Evolutionary conservation across 257 asterid genomes (phyloP), one percentile per base, ranked within the genome.

Genomic region (Lycium barbarum): DNA sequence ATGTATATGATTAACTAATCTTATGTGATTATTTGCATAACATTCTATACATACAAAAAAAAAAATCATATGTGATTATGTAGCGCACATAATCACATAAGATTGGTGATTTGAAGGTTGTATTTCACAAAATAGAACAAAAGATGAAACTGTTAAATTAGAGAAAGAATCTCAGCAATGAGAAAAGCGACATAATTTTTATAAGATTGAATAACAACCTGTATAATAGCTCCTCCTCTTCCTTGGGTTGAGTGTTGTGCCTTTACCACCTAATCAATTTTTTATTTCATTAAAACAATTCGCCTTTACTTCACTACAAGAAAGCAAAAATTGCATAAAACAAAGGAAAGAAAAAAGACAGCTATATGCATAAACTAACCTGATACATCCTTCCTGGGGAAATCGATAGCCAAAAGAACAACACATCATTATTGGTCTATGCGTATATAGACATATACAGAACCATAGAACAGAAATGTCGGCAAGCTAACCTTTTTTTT

Each of bases 161-260:
- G 38, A 76, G 63, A 76, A 35, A 76, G 45, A 76, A 51, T 51
- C 26, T 3, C 63, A 76, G 14, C n/a, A 13, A 7, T 51, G 13
- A 49, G 62, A 76, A 51, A 63, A 26, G 47, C n/a, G n/a, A 51
- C 20, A 26, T 26, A 49, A 22, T 7, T 12, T 51, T 45, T 35
- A 70, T 82, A 82, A 82, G 40, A 86, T 49, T 82, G 83, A 84
- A 11, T 66, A 12, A 17, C 53, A 82, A 95, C 99, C 98, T 96
- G 98, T 84, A 96, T 94, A 87, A 93, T 96, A 83, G 98, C 98
- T 87, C 98, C 99, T 86, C 95, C 95, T 92, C 99, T 92, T 85
- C 99, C 99, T 91, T 96, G 99, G 47, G 96, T 88, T 35, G 93
- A 90, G 80, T 96, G 99, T 3, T 95, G 97, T 7, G 98, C 96